Conservation (phyloP, 768 basidiomycete genomes). For the Pleurotus ostreatus region DNA sequence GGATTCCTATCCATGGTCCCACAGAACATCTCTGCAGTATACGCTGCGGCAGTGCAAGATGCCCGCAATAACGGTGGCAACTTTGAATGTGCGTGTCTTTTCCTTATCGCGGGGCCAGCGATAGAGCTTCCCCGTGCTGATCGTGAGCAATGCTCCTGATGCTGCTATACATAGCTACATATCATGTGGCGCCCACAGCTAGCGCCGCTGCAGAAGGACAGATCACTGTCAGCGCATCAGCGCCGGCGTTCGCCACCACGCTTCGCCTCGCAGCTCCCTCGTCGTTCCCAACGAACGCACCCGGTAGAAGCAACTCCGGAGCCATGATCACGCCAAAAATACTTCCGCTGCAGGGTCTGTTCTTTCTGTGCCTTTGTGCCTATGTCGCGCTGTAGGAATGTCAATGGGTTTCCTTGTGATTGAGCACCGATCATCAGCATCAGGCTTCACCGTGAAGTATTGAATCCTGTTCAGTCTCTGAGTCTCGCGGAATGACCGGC, state of each 20-base stretch:
- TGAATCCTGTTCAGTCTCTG: too few relatives aligned
- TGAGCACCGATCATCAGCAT: too few relatives aligned
- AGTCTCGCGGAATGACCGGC: too few relatives aligned
- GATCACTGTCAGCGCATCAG: constrained; percentile 14
- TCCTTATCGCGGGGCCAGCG: not conserved
- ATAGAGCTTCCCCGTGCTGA: not conserved
- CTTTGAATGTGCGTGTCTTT: constrained; percentile 28
- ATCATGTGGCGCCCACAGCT: constrained; percentile 31
- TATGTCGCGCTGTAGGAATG: too few relatives aligned
- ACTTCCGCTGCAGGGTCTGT: too few relatives aligned
- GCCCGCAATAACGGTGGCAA: constrained; percentile 32
- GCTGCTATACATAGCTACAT: constrained; percentile 20
- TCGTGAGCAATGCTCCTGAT: not conserved
- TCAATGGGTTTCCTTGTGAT: too few relatives aligned
- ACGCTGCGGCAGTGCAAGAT: constrained; percentile 30
- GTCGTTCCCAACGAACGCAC: not conserved
- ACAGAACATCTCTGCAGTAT: constrained; percentile 37
- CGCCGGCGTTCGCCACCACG: constrained; percentile 8
- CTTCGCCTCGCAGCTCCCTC: constrained; percentile 6
- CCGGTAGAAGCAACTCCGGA: not conserved
- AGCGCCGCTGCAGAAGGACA: constrained; percentile 21
- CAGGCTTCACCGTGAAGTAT: too few relatives aligned
- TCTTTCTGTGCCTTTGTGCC: too few relatives aligned
- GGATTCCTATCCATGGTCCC: constrained; percentile 66
- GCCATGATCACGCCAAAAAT: not conserved